Conservation (phyloP, 2,329 filamentous ascomycete genomes). For the Sporothrix sp. region DNA sequence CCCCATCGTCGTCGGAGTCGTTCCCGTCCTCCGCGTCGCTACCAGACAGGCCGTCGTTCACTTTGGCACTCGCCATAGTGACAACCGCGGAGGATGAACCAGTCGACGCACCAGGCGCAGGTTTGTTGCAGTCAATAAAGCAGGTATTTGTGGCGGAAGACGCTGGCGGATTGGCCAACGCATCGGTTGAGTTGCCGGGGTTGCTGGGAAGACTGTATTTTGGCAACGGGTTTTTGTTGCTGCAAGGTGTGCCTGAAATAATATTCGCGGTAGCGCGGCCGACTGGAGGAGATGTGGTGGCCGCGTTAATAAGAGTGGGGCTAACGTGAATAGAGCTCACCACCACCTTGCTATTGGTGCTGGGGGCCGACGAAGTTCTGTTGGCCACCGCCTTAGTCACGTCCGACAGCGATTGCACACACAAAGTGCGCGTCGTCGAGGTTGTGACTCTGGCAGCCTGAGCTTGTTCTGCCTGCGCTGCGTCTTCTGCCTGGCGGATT, state of each 20-base stretch:
- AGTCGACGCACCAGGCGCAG: background rate
- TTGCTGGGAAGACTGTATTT: background rate
- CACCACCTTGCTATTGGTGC: background rate
- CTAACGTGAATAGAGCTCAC: conserved; percentile 3
- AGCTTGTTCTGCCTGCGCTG: conserved; percentile 9
- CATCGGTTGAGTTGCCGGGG: background rate
- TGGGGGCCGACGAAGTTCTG: background rate
- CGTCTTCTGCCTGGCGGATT: conserved; percentile 13
- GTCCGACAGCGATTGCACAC: background rate
- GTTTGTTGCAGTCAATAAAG: background rate
- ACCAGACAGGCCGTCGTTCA: conserved; percentile 1
- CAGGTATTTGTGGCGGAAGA: background rate
- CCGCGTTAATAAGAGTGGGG: conserved; percentile 5
- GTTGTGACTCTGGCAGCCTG: background rate
- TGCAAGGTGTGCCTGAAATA: background rate
- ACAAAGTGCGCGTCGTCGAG: too few species aligned
- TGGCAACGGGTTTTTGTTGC: conserved; percentile 3
- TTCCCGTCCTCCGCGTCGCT: conserved; percentile 14
- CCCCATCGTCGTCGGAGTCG: conserved; percentile 14
- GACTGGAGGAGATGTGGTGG: background rate
- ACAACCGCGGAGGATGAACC: background rate
- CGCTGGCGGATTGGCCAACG: too few species aligned
- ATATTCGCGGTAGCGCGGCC: conserved; percentile 1
- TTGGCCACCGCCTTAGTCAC: background rate
- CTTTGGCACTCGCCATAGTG: conserved; percentile 12